Conservation (phyloP, 2,329 filamentous ascomycete species). For the Biscogniauxia sp. region DNA sequence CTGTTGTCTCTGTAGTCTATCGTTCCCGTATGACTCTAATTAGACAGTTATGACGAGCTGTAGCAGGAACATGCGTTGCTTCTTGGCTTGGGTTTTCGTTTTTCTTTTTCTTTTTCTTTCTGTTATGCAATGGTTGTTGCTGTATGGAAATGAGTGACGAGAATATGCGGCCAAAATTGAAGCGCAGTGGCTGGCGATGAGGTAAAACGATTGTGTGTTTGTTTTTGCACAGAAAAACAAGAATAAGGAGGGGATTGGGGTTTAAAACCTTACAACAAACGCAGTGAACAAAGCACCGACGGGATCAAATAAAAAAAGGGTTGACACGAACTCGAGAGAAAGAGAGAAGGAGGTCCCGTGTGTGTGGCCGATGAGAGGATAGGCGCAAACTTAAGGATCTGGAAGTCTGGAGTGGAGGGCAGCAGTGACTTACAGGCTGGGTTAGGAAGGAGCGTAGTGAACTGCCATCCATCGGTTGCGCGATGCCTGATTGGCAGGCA, state of each 20-base stretch:
- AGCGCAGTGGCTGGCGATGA: neutral
- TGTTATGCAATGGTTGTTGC: neutral
- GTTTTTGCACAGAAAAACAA: neutral
- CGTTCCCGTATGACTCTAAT: neutral
- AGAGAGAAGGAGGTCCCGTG: neutral
- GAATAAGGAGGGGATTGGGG: neutral
- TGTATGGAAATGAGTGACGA: neutral
- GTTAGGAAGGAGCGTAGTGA: too few relatives aligned
- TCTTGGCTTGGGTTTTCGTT: neutral
- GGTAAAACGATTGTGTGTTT: neutral
- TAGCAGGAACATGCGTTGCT: neutral
- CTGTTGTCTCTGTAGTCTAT: neutral
- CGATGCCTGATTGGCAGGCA: neutral
- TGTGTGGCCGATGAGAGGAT: neutral
- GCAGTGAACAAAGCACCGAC: neutral
- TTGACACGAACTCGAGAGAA: neutral
- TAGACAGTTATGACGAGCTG: too few relatives aligned
- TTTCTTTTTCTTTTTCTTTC: too few relatives aligned
- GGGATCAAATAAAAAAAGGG: neutral
- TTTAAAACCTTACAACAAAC: neutral
- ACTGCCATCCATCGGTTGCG: neutral
- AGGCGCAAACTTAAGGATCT: neutral
- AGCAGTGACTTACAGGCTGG: too few relatives aligned
- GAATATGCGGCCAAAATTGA: neutral
- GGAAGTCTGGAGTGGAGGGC: neutral